phyloP scores from a whole-genome alignment of 306 rosid genomes.

The Lathyrus aphaca region DNA sequence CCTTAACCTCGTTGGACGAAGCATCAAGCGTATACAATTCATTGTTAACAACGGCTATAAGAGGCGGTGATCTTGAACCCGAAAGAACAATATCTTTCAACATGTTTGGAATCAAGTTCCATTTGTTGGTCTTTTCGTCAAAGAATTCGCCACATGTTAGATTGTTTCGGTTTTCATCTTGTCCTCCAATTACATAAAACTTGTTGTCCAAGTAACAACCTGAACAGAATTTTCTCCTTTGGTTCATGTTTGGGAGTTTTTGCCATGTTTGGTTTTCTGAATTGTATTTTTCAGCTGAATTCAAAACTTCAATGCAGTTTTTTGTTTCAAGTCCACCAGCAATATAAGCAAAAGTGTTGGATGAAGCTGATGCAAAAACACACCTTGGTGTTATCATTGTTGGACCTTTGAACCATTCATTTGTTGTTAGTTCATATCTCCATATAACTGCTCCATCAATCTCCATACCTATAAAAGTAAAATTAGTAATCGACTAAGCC shows the following conservation, averaged over 20 bases:
- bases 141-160: conserved; percentile 67
- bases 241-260: conserved; percentile 60
- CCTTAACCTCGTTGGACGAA: conserved; percentile 66
- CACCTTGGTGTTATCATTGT: conserved; percentile 71
- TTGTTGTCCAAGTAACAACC: conserved; percentile 74
- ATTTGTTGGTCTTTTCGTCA: conserved; percentile 53
- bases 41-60: conserved; percentile 68
- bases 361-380: conserved; percentile 67
- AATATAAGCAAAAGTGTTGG: conserved; percentile 58
- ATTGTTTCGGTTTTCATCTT: conserved; percentile 43
- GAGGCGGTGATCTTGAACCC: conserved; percentile 58
- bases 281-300: conserved; percentile 66
- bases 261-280: conserved; percentile 61
- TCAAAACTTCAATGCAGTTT: conserved; percentile 40
- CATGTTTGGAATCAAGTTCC: conserved; percentile 71
- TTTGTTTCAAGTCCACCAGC: conserved; percentile 71
- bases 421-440: conserved; percentile 59
- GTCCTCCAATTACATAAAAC: conserved; percentile 78
- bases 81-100: conserved; percentile 46
- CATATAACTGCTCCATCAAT: conserved; percentile 59
- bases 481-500: background rate
- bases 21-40: conserved; percentile 66
- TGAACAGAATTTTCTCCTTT: conserved; percentile 58
- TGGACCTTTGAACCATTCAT: conserved; percentile 70
- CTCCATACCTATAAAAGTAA: conserved; percentile 49